A percentile compares a stretch with the other conserved stretches of the same genome.
Conservation (phyloP, 1,284 basidiomycete genomes). For the Austroboletus niveus region DNA sequence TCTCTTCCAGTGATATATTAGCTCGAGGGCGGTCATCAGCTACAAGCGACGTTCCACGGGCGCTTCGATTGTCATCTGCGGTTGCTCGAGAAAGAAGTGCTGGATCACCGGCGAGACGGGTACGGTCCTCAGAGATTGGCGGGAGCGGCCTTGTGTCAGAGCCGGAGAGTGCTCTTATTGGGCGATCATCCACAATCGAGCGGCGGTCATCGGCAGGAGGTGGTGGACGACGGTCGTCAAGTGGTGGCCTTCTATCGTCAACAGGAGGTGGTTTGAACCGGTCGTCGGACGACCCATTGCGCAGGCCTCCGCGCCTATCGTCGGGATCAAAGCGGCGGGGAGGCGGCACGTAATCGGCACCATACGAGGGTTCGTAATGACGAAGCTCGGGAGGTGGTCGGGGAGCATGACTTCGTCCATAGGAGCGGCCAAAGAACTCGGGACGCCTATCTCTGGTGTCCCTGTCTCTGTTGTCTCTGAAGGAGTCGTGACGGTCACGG, state of each 20-base stretch:
- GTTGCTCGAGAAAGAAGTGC: slow-evolving; percentile 11
- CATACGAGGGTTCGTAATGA: slow-evolving; percentile 42
- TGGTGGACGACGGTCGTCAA: slow-evolving; percentile 28
- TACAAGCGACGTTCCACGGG: slow-evolving; percentile 12
- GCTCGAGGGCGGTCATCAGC: slow-evolving; percentile 32
- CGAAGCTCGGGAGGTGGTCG: slow-evolving; percentile 43
- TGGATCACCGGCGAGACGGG: slow-evolving; percentile 13
- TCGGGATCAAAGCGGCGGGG: slow-evolving; percentile 35
- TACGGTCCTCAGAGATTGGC: slow-evolving; percentile 22
- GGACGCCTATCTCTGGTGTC: slow-evolving; percentile 35
- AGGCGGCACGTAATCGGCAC: slow-evolving; percentile 26
- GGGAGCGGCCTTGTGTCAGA: slow-evolving; percentile 14
- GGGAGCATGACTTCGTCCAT: slow-evolving; percentile 37
- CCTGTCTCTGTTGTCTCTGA: slow-evolving; percentile 29
- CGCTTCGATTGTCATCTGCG: slow-evolving; percentile 26
- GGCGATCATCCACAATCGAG: slow-evolving; percentile 29
- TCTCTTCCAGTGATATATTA: slow-evolving; percentile 35
- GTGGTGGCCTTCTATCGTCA: slow-evolving; percentile 25
- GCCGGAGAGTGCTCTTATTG: slow-evolving; percentile 23
- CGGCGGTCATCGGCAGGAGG: slow-evolving; percentile 20
- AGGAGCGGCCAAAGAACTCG: slow-evolving; percentile 36
- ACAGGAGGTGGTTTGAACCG: slow-evolving; percentile 19
- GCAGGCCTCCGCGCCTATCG: slow-evolving; percentile 25
- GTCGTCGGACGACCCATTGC: slow-evolving; percentile 17
- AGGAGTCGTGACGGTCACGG: slow-evolving; percentile 23